Base-by-base conservation (phyloP, 768 basidiomycete species). In the Panaeolus cyanescens region DNA sequence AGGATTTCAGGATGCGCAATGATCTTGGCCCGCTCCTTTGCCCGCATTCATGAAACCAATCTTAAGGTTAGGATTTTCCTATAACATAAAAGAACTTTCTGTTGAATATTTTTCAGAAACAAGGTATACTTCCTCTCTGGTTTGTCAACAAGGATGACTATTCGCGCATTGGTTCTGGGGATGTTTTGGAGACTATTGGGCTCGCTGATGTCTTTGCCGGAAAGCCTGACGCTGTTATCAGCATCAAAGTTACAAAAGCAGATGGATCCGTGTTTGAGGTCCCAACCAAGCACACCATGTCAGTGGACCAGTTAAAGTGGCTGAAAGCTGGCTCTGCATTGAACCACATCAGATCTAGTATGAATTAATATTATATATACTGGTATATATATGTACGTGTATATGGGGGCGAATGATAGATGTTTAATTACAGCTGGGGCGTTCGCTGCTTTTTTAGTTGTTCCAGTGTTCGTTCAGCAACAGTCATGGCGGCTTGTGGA, bases 1-100 rank as follows among this genome's bases (percentile, higher is more conserved):
- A 22, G 22, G 20, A 25, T 10, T 64, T 39, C 50, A 90, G 93
- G 96, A 17, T 95, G 94, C 68, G 85, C 83, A 5, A 79, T 95
- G 80, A 95, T 98, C 67, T 73, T 97, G 59, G 95, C 95, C 0
- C 82, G 95, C 20, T 98, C 95, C 1, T 98, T 99, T 69, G 97
- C 97, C 65, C 90, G 97, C 55, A 99, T 99, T 55, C 97, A 99
- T 72, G 97, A 99, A 79, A 96, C 96, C 5, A 98, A 98, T 74
- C 77, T 98, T 60, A 97, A 97, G 81, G 94, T 91, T 63, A 36
- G 81, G 5, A 28, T 13, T 28, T 50, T 50, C 13, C 25, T 9
- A 25, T 28, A 28, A 28, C 15, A 25, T 13, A 15, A 13, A 13
- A 50, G 4, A 1, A 28, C 30, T 8, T 15, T 50, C 30, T 50